phyloP scores from a whole-genome alignment of 83 land plant genomes.

The Picea mariana region DNA sequence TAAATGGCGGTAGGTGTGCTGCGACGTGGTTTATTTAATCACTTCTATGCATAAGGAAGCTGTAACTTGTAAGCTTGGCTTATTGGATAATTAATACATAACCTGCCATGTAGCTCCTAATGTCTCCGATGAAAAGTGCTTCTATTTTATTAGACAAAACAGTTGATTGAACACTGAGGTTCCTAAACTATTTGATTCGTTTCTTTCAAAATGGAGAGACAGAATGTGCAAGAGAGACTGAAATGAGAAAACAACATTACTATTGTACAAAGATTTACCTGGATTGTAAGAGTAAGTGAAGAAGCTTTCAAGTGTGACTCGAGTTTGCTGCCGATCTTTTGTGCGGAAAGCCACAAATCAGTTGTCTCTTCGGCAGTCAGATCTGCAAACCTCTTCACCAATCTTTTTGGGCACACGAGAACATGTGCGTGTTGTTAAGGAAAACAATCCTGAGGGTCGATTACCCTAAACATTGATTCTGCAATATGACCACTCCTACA shows the following conservation, averaged over 20 bases:
- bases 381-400: slow-evolving; percentile 74
- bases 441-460: background rate
- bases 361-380: slow-evolving; percentile 68
- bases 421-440: slow-evolving; percentile 59
- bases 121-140: background rate
- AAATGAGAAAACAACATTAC: background rate
- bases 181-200: background rate
- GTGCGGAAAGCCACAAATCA: slow-evolving; percentile 89
- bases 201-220: background rate
- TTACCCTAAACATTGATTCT: background rate
- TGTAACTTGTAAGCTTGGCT: background rate
- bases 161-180: background rate
- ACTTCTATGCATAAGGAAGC: background rate
- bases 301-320: slow-evolving; percentile 74
- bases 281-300: slow-evolving; percentile 80
- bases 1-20: background rate
- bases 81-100: background rate
- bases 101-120: background rate
- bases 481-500: background rate
- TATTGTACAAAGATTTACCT: slow-evolving; percentile 37
- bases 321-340: slow-evolving; percentile 59
- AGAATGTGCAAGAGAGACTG: background rate
- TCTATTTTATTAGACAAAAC: background rate
- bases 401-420: slow-evolving; percentile 79
- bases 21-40: background rate